phyloP scores from a whole-genome alignment of 2,329 filamentous ascomycete species.

The Colletotrichum spinosum region DNA sequence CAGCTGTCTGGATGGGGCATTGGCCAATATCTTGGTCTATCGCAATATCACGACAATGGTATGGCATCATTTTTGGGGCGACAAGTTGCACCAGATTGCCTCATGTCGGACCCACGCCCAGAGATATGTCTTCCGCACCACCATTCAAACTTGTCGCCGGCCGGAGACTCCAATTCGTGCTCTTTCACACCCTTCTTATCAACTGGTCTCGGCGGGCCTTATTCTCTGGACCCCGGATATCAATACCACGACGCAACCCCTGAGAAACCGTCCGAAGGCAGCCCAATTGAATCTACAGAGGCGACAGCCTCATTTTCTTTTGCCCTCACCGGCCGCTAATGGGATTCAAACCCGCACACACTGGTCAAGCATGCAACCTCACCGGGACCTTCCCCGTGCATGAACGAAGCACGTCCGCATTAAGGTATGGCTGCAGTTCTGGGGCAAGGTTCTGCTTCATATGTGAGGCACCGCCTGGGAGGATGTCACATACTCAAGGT shows the following conservation, averaged over 20 bases:
- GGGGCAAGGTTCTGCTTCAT: conserved; percentile 30
- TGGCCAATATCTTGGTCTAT: conserved; percentile 13
- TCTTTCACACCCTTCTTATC: conserved; percentile 28
- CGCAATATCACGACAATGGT: conserved; percentile 27
- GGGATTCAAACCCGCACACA: conserved; percentile 24
- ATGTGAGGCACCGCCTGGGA: conserved; percentile 10
- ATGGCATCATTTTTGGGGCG: conserved; percentile 1
- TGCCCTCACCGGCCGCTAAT: conserved; percentile 29
- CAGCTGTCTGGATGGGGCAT: conserved; percentile 17
- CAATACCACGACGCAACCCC: conserved; percentile 20
- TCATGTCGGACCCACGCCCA: conserved; percentile 18
- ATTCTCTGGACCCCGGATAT: conserved; percentile 23
- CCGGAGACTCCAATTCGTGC: conserved; percentile 14
- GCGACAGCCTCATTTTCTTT: conserved; percentile 25
- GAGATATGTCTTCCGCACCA: conserved; percentile 8
- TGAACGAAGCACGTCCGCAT: conserved; percentile 28
- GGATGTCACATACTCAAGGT: conserved; percentile 25
- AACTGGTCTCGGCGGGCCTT: conserved; percentile 21
- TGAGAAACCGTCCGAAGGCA: conserved; percentile 19
- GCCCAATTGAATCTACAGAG: conserved; percentile 21
- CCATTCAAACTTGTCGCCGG: conserved; percentile 11
- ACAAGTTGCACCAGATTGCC: background rate
- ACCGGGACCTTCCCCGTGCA: conserved; percentile 35
- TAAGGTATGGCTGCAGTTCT: conserved; percentile 36
- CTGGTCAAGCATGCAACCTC: conserved; percentile 24